Conservation (phyloP, 2,329 filamentous ascomycete species). For the Hypomyces rosellus region DNA sequence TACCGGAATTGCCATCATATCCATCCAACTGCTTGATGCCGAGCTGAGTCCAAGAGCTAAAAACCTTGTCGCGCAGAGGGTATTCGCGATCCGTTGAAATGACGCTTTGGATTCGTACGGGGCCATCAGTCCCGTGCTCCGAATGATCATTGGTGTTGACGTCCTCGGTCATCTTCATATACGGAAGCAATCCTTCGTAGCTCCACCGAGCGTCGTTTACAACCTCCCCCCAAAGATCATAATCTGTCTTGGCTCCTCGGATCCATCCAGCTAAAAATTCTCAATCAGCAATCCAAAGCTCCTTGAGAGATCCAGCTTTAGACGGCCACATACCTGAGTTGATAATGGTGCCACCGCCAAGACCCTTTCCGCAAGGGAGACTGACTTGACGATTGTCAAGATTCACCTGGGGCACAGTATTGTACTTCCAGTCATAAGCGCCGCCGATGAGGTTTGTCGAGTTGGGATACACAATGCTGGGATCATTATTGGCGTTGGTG, state of each 20-base stretch:
- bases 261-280: slow-evolving; percentile 27
- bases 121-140: slow-evolving; percentile 32
- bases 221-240: slow-evolving; percentile 34
- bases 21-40: slow-evolving; percentile 22
- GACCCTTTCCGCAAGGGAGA: slow-evolving; percentile 27
- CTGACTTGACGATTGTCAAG: slow-evolving; percentile 17
- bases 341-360: slow-evolving; percentile 33
- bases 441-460: slow-evolving; percentile 23
- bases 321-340: slow-evolving; percentile 24
- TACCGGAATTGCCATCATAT: slow-evolving; percentile 20
- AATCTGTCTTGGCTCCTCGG: slow-evolving; percentile 38
- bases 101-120: slow-evolving; percentile 25
- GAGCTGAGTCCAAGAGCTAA: slow-evolving; percentile 33
- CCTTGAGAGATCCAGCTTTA: background rate
- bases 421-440: slow-evolving; percentile 28
- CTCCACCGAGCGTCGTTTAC: slow-evolving; percentile 35
- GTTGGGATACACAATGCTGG: slow-evolving; percentile 19
- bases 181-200: slow-evolving; percentile 38
- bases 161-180: slow-evolving; percentile 33
- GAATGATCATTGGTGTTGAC: slow-evolving; percentile 24
- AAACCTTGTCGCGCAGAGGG: slow-evolving; percentile 29
- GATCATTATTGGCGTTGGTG: slow-evolving; percentile 19
- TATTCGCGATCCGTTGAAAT: slow-evolving; percentile 29
- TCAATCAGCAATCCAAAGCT: background rate
- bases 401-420: slow-evolving; percentile 21